Evolutionary conservation across 192 early-diverging fungal genomes (phyloP).

Genomic region (Powellomyces hirtus): DNA sequence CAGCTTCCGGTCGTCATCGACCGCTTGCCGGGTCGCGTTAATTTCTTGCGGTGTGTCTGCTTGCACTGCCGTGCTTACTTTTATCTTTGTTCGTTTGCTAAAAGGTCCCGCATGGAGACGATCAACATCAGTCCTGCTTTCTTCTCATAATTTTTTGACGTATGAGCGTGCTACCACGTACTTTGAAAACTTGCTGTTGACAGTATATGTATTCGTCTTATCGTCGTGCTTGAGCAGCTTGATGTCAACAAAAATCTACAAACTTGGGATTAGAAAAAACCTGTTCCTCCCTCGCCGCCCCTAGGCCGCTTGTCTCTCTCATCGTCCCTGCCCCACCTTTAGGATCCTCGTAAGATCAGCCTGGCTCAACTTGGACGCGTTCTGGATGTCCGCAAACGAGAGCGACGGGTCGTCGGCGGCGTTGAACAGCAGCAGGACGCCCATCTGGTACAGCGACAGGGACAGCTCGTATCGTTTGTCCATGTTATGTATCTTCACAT

Average conservation of each 20-base stretch:
- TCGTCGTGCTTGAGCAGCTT: constrained; percentile 37
- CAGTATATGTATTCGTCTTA: constrained; percentile 6
- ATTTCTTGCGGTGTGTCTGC: constrained; percentile 62
- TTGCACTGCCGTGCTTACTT: constrained; percentile 60
- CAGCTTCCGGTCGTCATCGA: constrained; percentile 77
- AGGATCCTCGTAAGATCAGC: constrained; percentile 58
- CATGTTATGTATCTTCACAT: constrained; percentile 61
- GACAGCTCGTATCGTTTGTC: constrained; percentile 80
- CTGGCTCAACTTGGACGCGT: constrained; percentile 51
- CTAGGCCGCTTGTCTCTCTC: neutral
- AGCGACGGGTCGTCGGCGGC: constrained; percentile 27
- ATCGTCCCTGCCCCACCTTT: constrained; percentile 41
- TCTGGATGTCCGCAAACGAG: constrained; percentile 52
- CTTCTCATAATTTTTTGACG: too few relatives aligned
- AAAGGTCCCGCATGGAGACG: neutral
- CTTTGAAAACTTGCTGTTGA: constrained; percentile 60
- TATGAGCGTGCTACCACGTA: too few relatives aligned
- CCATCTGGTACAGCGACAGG: constrained; percentile 69
- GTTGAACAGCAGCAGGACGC: constrained; percentile 70
- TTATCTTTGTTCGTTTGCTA: constrained; percentile 82
- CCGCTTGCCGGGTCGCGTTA: constrained; percentile 54
- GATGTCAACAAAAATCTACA: constrained; percentile 55
- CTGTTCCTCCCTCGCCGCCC: neutral
- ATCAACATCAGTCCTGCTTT: neutral
- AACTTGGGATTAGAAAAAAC: neutral